Percentiles rank a stretch among this genome's conserved stretches.
Evolutionary conservation across 73 alveolate species (phyloP).

Genomic region (Blepharisma japonicum): DNA sequence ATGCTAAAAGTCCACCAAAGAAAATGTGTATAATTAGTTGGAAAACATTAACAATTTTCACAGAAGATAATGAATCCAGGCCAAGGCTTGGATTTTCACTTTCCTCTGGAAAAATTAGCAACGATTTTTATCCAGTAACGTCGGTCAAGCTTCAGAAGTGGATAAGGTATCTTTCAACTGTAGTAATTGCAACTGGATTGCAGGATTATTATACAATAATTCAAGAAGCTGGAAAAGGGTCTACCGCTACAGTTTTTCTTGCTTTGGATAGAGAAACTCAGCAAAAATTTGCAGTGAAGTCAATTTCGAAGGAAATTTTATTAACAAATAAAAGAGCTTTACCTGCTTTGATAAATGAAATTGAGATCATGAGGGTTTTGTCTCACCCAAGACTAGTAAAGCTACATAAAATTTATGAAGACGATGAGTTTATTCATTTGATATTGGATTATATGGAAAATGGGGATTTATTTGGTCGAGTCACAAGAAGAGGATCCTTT

Average conservation of each 20-base stretch:
- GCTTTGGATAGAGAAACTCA: neutral
- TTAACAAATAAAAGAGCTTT: neutral
- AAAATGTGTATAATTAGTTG: no score
- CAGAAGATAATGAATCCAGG: no score
- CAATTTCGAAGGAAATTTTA: neutral
- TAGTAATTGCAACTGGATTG: no score
- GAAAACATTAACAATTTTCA: no score
- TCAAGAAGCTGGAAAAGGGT: neutral
- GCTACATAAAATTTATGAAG: conserved; percentile 41
- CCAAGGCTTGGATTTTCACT: no score
- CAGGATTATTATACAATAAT: no score
- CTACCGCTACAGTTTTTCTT: conserved; percentile 1
- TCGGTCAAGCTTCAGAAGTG: no score
- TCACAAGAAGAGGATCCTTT: neutral
- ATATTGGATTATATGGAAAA: conserved; percentile 28
- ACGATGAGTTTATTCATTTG: conserved; percentile 33
- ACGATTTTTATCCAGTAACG: no score
- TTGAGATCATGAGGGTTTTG: neutral
- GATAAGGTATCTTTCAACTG: no score
- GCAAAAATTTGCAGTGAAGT: neutral
- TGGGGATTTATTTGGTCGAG: neutral
- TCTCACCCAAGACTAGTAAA: conserved; percentile 36
- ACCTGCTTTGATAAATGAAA: conserved; percentile 43
- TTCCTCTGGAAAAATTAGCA: no score
- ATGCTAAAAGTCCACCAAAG: no score